These are phyloP conservation scores for Amauroascus niger DNA, from an alignment of 2,329 filamentous ascomycete genomes.

Conservation along the genomic window DNA sequence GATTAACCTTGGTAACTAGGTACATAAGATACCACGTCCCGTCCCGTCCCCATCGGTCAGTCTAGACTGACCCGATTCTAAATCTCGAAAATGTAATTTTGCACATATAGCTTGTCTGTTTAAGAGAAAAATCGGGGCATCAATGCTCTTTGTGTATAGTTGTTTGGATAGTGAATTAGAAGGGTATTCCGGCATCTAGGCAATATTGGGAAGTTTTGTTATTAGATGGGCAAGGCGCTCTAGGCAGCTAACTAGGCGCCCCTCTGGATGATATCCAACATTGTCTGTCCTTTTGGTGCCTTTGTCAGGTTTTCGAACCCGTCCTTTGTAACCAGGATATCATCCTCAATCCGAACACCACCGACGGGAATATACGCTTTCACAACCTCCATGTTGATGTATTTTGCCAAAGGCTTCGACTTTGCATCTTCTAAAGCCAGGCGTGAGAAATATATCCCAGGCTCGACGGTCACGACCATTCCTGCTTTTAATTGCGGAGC, in stretches of 20 bases:
- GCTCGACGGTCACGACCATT: conserved; percentile 50
- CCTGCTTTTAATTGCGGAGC: conserved; percentile 39
- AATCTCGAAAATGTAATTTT: no score
- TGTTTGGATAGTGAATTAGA: no score
- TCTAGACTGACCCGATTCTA: no score
- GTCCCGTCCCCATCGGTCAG: no score
- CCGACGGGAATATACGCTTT: conserved; percentile 35
- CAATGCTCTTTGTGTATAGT: no score
- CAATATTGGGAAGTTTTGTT: no score
- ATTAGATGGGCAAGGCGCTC: neutral
- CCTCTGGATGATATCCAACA: conserved; percentile 33
- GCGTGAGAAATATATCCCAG: conserved; percentile 41
- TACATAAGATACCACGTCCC: no score
- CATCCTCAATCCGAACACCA: conserved; percentile 43
- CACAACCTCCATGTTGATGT: conserved; percentile 34
- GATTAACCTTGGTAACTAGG: no score
- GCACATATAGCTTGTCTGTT: no score
- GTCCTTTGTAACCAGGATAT: conserved; percentile 59
- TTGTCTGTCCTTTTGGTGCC: conserved; percentile 56
- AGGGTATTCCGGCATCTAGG: no score
- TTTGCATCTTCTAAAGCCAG: conserved; percentile 30
- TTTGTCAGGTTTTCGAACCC: conserved; percentile 65
- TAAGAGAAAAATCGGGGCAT: no score
- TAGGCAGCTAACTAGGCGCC: neutral
- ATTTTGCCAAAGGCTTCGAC: conserved; percentile 25